Evolutionary conservation across 495 filamentous ascomycete species (phyloP).

Genomic region (Lichina pygmaea): DNA sequence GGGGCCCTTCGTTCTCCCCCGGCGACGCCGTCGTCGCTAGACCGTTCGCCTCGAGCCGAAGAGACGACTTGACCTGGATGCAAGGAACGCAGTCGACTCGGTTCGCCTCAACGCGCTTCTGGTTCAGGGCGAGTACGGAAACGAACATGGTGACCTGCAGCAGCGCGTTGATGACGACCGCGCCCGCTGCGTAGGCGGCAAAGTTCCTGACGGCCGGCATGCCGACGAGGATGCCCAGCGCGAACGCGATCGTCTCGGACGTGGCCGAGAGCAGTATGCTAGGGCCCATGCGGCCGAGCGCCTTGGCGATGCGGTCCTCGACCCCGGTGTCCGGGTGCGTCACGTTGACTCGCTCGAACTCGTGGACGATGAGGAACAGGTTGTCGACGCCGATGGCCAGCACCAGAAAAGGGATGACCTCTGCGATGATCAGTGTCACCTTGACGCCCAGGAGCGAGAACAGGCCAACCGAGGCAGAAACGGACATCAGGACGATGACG

Average conservation of each 20-base stretch:
- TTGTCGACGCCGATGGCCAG: conserved; percentile 94
- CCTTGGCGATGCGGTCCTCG: conserved; percentile 58
- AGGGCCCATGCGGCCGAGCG: conserved; percentile 80
- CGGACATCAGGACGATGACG: conserved; percentile 87
- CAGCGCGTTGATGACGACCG: conserved; percentile 87
- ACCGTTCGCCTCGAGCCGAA: conserved; percentile 21
- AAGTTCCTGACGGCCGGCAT: conserved; percentile 98
- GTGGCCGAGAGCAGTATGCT: conserved; percentile 87
- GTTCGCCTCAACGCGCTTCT: conserved; percentile 56
- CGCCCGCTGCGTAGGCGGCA: conserved; percentile 83
- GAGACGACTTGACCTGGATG: conserved; percentile 41
- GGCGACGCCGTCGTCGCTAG: conserved; percentile 27
- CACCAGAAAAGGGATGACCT: conserved; percentile 94
- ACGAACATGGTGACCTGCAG: conserved; percentile 93
- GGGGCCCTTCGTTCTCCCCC: conserved; percentile 46
- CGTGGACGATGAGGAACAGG: conserved; percentile 94
- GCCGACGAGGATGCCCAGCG: conserved; percentile 72
- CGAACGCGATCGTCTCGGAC: conserved; percentile 82
- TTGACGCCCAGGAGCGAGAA: conserved; percentile 78
- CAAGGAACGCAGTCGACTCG: conserved; percentile 90
- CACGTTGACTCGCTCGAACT: conserved; percentile 84
- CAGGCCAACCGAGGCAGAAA: conserved; percentile 75
- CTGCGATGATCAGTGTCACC: conserved; percentile 89
- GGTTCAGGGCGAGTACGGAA: conserved; percentile 71
- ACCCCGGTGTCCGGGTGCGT: conserved; percentile 66